Percentiles rank a stretch among this genome's conserved stretches.
Evolutionary conservation across 2,329 filamentous ascomycete species (phyloP).

Genomic region (Claviceps lovelessii): DNA sequence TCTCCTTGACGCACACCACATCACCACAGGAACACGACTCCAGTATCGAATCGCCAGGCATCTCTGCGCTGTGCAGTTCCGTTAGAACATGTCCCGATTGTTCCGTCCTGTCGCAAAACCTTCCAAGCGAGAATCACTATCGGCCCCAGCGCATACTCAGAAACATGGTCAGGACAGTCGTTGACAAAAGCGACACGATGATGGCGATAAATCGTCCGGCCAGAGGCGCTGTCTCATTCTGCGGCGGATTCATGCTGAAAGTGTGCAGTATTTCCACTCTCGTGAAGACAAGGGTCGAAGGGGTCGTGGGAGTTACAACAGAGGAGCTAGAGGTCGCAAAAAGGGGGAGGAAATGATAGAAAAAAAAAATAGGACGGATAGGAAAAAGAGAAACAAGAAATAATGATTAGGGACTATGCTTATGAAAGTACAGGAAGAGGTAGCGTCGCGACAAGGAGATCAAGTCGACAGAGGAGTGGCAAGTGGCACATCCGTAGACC

Average conservation of each 20-base stretch:
- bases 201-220: slow-evolving; percentile 3
- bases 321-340: not conserved
- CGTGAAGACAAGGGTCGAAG: no score
- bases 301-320: not conserved
- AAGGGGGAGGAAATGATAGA: not conserved
- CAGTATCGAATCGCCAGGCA: slow-evolving; percentile 23
- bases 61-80: slow-evolving; percentile 19
- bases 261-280: not conserved
- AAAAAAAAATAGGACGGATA: not conserved
- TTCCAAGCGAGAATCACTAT: not conserved
- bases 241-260: not conserved
- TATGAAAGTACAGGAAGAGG: not conserved
- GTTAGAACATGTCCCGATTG: not conserved
- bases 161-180: slow-evolving; percentile 22
- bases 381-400: not conserved
- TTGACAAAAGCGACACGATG: slow-evolving; percentile 16
- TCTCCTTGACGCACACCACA: slow-evolving; percentile 23
- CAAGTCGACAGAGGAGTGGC: not conserved
- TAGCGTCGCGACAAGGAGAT: not conserved
- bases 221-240: not conserved
- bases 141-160: slow-evolving; percentile 16
- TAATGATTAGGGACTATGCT: not conserved
- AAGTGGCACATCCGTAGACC: not conserved
- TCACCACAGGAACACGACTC: slow-evolving; percentile 26
- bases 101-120: not conserved